Base-by-base conservation (phyloP, 1,284 basidiomycete genomes). In the Agaricales sp. region DNA sequence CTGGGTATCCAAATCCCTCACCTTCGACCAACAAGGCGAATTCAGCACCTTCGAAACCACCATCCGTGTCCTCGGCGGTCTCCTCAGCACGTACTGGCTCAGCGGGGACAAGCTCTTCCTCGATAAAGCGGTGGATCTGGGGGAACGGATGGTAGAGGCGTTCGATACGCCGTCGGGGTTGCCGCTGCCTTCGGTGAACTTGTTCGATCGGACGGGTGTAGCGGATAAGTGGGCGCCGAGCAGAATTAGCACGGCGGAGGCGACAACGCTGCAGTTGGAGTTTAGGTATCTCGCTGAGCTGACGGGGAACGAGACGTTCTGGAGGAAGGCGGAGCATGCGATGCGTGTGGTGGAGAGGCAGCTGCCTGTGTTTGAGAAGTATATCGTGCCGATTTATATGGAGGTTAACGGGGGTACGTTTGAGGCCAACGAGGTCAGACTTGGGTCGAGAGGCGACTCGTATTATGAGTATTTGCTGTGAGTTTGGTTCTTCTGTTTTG, bases 381-480 rank as follows among this genome's bases (percentile, higher is more conserved):
- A 49, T 39, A 75, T 65, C 13, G 22, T 13, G 19, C 49, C 6
- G 21, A 41, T 16, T 13, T 20, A 47, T 2, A 22, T 16, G 12
- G 84, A 11, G 37, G 71, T 80, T 0, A 60, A 77, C 20, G 78
- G 71, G 23, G 89, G 89, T 0, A 69, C 74, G 43, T 92, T 91
- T 58, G 73, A 80, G 49, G 64, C 78, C 3, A 84, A 83, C 4
- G 83, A 88, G 44, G 87, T 95, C 54, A 80, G 91, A 0, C 71
- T 95, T 2, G 92, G 92, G 0, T 92, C 87, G 2, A 73, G 91
- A 16, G 90, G 86, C 12, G 91, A 95, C 65, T 91, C 87, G 2
- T 95, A 86, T 67, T 95, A 93, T 62, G 91, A 93, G 64, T 92
- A 92, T 61, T 70, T 93, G 16, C 62, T 91, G 76, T 85, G 55